phyloP scores from a whole-genome alignment of 1,139 yeast genomes.

The Diutina pseudorugosa region DNA sequence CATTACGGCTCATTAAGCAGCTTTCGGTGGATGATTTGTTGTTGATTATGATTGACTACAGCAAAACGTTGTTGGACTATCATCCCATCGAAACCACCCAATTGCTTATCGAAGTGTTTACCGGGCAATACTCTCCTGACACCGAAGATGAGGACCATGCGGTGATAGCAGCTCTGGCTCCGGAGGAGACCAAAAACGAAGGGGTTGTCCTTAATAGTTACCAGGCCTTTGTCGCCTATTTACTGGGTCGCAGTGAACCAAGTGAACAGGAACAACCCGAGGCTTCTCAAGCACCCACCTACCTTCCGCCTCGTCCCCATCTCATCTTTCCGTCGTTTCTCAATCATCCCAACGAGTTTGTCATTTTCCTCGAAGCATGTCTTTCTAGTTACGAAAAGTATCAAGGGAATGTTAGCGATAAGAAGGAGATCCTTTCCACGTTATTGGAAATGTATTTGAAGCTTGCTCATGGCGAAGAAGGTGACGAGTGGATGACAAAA shows the following conservation, averaged over 20 bases:
- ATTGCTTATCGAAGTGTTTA: conserved; percentile 72
- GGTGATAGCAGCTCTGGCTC: neutral
- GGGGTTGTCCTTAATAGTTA: conserved; percentile 41
- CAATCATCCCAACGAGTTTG: conserved; percentile 77
- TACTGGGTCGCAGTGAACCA: conserved; percentile 13
- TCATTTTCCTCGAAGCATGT: conserved; percentile 89
- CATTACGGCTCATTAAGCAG: conserved; percentile 57
- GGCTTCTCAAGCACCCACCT: conserved; percentile 41
- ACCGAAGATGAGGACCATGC: neutral
- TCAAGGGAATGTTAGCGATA: conserved; percentile 61
- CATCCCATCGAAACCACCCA: conserved; percentile 78
- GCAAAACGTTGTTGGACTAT: conserved; percentile 51
- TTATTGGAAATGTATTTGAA: conserved; percentile 72
- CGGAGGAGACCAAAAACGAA: neutral
- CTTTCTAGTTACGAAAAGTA: conserved; percentile 65
- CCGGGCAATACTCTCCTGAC: conserved; percentile 62
- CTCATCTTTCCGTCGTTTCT: conserved; percentile 79
- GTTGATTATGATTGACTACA: conserved; percentile 54
- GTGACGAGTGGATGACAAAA: conserved; percentile 45
- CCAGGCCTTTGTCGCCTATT: conserved; percentile 54
- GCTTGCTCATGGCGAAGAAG: conserved; percentile 28
- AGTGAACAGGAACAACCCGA: conserved; percentile 4
- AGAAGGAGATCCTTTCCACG: conserved; percentile 62
- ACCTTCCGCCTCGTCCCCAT: conserved; percentile 86
- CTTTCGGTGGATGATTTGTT: conserved; percentile 71